phyloP scores from a whole-genome alignment of 2,329 filamentous ascomycete genomes.

The Colletotrichum eremochloae region DNA sequence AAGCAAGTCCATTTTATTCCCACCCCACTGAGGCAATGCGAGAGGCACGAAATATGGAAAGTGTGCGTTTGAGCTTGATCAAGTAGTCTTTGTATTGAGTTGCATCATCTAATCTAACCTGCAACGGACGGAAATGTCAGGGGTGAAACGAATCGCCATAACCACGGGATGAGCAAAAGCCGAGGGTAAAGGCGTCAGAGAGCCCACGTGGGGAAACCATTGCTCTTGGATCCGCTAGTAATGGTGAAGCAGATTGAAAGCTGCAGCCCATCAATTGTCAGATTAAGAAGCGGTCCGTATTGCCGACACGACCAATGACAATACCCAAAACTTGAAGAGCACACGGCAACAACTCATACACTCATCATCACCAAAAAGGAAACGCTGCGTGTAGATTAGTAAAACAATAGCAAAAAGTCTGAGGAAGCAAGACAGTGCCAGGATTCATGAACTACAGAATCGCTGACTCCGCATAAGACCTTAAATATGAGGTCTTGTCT shows the following conservation, averaged over 20 bases:
- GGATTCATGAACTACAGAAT: conserved; percentile 30
- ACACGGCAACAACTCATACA: not conserved
- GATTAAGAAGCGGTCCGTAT: conserved; percentile 56
- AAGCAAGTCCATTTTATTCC: not conserved
- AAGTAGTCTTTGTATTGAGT: conserved; percentile 9
- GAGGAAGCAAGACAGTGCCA: conserved; percentile 30
- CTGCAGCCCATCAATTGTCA: conserved; percentile 69
- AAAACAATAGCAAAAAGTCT: conserved; percentile 12
- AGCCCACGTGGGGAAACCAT: conserved; percentile 60
- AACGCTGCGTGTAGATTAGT: conserved; percentile 34
- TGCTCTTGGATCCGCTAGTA: conserved; percentile 69
- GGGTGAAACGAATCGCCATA: conserved; percentile 74
- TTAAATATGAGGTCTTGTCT: conserved; percentile 12
- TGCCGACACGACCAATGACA: not conserved
- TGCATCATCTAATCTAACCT: conserved; percentile 12
- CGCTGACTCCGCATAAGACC: conserved; percentile 22
- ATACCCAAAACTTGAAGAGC: not conserved
- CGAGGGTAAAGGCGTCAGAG: conserved; percentile 69
- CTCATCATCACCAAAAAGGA: not conserved
- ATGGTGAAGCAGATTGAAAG: conserved; percentile 65
- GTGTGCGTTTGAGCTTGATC: not conserved
- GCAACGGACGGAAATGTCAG: conserved; percentile 59
- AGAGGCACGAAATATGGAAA: not conserved
- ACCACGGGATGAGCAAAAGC: conserved; percentile 54
- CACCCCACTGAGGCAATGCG: not conserved